Evolutionary conservation across 2,329 filamentous ascomycete species (phyloP).

Genomic region (Venturia oleaginea): DNA sequence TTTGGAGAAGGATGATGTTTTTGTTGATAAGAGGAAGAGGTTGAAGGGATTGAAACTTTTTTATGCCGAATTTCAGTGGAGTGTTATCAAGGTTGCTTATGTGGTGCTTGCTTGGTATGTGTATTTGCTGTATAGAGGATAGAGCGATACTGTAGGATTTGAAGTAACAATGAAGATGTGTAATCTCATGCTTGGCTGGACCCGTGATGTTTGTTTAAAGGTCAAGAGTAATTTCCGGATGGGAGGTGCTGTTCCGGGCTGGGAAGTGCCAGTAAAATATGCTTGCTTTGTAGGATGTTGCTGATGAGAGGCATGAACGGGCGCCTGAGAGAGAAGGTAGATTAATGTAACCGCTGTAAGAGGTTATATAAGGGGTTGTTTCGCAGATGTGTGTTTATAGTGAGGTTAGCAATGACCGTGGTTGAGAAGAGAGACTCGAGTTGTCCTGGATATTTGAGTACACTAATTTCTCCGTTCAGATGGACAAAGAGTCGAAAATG

Average conservation of each 20-base stretch:
- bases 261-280: not conserved
- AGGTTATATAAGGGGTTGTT: not conserved
- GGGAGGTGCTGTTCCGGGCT: not conserved
- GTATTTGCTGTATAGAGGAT: constrained; percentile 24
- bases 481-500: too few species aligned
- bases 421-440: not conserved
- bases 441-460: too few species aligned
- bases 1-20: constrained; percentile 23
- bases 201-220: too few species aligned
- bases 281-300: not conserved
- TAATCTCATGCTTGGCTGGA: too few species aligned
- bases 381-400: not conserved
- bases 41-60: constrained; percentile 38
- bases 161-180: too few species aligned
- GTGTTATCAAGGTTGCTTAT: constrained; percentile 53
- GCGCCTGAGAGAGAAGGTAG: not conserved
- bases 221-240: not conserved
- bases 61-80: constrained; percentile 51
- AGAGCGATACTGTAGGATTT: not conserved
- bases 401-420: not conserved
- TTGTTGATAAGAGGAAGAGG: constrained; percentile 23
- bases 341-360: not conserved
- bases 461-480: too few species aligned
- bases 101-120: constrained; percentile 57
- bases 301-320: not conserved